Evolutionary conservation across 1,284 basidiomycete species (phyloP).

Genomic region (Microbotryum lychnidis-dioicae): DNA sequence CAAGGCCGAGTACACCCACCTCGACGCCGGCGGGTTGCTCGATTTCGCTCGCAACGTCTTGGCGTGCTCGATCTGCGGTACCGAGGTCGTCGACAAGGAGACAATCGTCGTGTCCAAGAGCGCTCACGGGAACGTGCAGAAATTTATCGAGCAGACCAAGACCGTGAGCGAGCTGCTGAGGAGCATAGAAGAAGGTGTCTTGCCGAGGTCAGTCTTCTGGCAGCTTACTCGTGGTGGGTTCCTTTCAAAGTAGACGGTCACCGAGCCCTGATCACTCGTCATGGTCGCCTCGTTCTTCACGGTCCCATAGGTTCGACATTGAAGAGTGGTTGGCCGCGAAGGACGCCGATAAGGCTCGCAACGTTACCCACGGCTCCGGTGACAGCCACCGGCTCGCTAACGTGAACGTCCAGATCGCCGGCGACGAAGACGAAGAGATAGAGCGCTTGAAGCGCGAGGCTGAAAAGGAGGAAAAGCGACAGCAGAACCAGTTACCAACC

Average conservation of each 20-base stretch:
- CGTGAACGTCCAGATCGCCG: constrained; percentile 45
- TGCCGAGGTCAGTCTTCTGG: constrained; percentile 57
- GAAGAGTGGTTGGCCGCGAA: constrained; percentile 55
- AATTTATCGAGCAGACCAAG: constrained; percentile 85
- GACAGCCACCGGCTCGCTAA: constrained; percentile 48
- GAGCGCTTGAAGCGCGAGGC: constrained; percentile 50
- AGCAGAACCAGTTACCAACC: constrained; percentile 81
- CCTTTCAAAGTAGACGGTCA: background rate
- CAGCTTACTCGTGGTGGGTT: background rate
- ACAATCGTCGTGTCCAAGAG: constrained; percentile 72
- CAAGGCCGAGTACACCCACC: constrained; percentile 69
- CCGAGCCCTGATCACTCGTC: background rate
- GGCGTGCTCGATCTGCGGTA: constrained; percentile 57
- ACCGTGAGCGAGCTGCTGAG: constrained; percentile 79
- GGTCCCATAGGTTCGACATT: constrained; percentile 60
- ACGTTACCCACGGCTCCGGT: constrained; percentile 17
- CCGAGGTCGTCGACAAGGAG: constrained; percentile 84
- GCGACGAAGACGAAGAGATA: constrained; percentile 38
- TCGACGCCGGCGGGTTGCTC: constrained; percentile 76
- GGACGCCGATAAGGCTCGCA: constrained; percentile 24
- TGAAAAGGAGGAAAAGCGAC: constrained; percentile 44
- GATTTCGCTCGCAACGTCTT: constrained; percentile 56
- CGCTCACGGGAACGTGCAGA: constrained; percentile 86
- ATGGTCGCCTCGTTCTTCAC: background rate
- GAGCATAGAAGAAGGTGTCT: constrained; percentile 75